Conservation (phyloP, 2,329 filamentous ascomycete species). For the Xylaria sp. region DNA sequence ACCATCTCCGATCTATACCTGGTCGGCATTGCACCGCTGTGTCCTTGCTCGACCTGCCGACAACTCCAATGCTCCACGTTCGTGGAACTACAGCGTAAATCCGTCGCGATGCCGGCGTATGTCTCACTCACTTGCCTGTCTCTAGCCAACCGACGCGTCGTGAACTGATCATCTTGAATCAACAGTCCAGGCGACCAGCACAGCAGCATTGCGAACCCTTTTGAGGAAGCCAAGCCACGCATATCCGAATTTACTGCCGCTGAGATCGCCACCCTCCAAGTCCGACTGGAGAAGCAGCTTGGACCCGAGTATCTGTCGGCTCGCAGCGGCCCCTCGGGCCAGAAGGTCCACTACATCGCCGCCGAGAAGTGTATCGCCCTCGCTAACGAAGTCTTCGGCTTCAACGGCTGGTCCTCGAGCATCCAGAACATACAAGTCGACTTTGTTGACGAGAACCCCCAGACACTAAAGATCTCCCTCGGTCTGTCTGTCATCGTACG, state of each 20-base stretch:
- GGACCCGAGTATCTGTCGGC: slow-evolving; percentile 96
- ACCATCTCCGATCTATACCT: slow-evolving; percentile 2
- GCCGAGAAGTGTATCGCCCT: slow-evolving; percentile 93
- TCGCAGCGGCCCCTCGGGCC: slow-evolving; percentile 82
- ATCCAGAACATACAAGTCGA: slow-evolving; percentile 96
- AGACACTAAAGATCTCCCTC: slow-evolving; percentile 81
- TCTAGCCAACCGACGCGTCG: slow-evolving; percentile 34
- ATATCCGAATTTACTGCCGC: slow-evolving; percentile 87
- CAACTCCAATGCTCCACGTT: slow-evolving; percentile 23
- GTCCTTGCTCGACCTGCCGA: too few species aligned
- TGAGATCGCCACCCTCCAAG: slow-evolving; percentile 88
- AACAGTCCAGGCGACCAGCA: slow-evolving; percentile 77
- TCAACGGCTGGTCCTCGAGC: slow-evolving; percentile 82
- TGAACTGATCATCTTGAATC: slow-evolving; percentile 32
- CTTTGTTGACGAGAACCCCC: slow-evolving; percentile 88
- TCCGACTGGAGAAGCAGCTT: slow-evolving; percentile 88
- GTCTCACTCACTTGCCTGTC: slow-evolving; percentile 23
- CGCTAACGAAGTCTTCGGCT: slow-evolving; percentile 52
- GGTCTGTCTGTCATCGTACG: slow-evolving; percentile 91
- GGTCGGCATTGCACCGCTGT: background rate
- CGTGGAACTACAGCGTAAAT: slow-evolving; percentile 11
- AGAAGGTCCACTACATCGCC: slow-evolving; percentile 92
- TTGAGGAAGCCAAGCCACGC: slow-evolving; percentile 75
- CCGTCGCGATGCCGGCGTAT: slow-evolving; percentile 48
- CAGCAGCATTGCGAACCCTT: slow-evolving; percentile 77